phyloP scores from a whole-genome alignment of 2,329 filamentous ascomycete species.

The Arthrobotrys sphaeroides region DNA sequence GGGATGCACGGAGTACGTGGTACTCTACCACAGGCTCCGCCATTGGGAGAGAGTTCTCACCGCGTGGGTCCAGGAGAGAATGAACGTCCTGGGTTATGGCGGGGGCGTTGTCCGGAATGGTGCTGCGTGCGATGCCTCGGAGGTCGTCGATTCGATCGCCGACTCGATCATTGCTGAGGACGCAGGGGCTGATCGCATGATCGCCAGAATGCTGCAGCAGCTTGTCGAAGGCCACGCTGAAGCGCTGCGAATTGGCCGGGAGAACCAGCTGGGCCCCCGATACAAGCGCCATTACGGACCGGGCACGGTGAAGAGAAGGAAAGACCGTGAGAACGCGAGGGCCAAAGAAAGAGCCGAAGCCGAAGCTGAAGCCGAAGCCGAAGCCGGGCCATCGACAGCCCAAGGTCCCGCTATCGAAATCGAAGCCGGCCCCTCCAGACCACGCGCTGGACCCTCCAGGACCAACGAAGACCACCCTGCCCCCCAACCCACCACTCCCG shows the following conservation, averaged over 20 bases:
- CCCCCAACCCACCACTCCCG: too few species aligned
- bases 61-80: conserved; percentile 2
- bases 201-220: background rate
- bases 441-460: too few species aligned
- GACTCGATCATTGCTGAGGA: conserved; percentile 3
- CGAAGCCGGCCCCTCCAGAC: too few species aligned
- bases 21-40: conserved; percentile 21
- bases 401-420: too few species aligned
- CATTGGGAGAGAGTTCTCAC: conserved; percentile 35
- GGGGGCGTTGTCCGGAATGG: background rate
- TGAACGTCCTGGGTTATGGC: background rate
- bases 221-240: background rate
- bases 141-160: background rate
- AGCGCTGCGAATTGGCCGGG: background rate
- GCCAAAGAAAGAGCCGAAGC: background rate
- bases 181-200: background rate
- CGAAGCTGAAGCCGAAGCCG: background rate
- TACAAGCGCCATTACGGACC: background rate
- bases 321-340: background rate
- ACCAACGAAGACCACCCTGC: too few species aligned
- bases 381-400: too few species aligned
- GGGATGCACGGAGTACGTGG: conserved; percentile 8
- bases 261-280: background rate
- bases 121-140: background rate
- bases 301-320: background rate